Evolutionary conservation across 1,284 basidiomycete species (phyloP).

Genomic region (Meripilus lineatus): DNA sequence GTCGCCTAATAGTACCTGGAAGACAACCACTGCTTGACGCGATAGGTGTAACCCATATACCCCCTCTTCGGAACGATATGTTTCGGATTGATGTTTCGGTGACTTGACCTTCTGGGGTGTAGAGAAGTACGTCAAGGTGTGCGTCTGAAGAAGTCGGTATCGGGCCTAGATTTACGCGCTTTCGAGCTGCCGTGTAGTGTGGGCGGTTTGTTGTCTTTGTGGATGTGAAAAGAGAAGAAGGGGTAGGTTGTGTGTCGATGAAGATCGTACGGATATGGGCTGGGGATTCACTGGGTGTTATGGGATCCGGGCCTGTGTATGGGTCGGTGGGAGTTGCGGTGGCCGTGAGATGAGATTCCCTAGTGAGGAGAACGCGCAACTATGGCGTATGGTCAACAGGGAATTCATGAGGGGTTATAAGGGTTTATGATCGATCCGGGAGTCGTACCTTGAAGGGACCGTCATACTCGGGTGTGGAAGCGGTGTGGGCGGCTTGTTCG

Average conservation of each 20-base stretch:
- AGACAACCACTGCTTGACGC: conserved; percentile 53
- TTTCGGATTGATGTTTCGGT: conserved; percentile 69
- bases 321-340: conserved; percentile 34
- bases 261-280: conserved; percentile 28
- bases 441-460: conserved; percentile 32
- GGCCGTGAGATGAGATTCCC: conserved; percentile 39
- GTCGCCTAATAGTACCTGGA: conserved; percentile 61
- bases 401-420: not conserved
- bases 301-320: conserved; percentile 34
- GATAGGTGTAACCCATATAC: conserved; percentile 62
- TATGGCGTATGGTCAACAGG: conserved; percentile 20
- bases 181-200: conserved; percentile 57
- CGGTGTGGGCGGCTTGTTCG: conserved; percentile 33
- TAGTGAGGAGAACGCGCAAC: conserved; percentile 54
- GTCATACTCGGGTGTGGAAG: conserved; percentile 8
- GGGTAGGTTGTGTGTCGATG: conserved; percentile 50
- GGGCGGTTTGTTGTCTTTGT: conserved; percentile 66
- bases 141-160: conserved; percentile 20
- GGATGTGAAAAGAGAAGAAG: conserved; percentile 49
- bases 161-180: conserved; percentile 42
- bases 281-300: conserved; percentile 13
- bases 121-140: conserved; percentile 56
- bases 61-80: conserved; percentile 47
- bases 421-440: not conserved
- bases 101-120: conserved; percentile 43